Evolutionary conservation across 225 moss, liverwort and hornwort genomes (phyloP), one percentile per base, ranked within the genome.

Genomic region (Anthoceros angustus): DNA sequence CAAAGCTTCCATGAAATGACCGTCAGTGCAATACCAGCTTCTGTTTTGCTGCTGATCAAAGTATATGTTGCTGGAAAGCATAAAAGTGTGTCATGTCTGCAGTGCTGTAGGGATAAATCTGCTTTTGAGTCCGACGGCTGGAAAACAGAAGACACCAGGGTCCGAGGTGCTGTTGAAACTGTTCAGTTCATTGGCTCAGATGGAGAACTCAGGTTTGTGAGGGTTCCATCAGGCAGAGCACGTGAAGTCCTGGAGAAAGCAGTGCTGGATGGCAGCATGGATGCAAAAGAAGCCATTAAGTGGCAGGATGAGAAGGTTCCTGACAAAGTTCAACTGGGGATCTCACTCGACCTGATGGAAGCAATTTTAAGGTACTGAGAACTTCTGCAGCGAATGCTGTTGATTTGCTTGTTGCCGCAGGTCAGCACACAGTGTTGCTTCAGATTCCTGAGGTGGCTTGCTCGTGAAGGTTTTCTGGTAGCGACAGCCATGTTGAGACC

Each of bases 301-400:
- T 98, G 95, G 95, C 88, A 92, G 67, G 95, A 98, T 77, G 87
- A 89, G 70, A 89, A 86, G 76, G 88, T 98, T 67, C 95, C 91
- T 42, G 88, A 87, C 62, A 98, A 89, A 66, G 72, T 98, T 64
- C 95, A 92, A 73, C 74, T 98, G 71, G 95, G 92, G 62, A 70
- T 98, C 70, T 86, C 92, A 41, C 73, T 98, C 41, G 95, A 98
- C 66, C 80, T 98, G 78, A 70, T 98, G 80, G 95, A 98, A 82
- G 88, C 88, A 61, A 77, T 98, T 62, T 74, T 92, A 64, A 95
- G 95, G 88, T 92, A 78, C 39, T 64, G 8, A 5, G 6, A 40
- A 32, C 26, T 41, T 12, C 66, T 12, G 2, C 40, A 15, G 15
- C 7, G 23, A 5, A 5, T 64, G 1, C 55, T 18, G 12, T 1